Base-by-base conservation (phyloP, 306 rosid species). In the Castanea crenata region DNA sequence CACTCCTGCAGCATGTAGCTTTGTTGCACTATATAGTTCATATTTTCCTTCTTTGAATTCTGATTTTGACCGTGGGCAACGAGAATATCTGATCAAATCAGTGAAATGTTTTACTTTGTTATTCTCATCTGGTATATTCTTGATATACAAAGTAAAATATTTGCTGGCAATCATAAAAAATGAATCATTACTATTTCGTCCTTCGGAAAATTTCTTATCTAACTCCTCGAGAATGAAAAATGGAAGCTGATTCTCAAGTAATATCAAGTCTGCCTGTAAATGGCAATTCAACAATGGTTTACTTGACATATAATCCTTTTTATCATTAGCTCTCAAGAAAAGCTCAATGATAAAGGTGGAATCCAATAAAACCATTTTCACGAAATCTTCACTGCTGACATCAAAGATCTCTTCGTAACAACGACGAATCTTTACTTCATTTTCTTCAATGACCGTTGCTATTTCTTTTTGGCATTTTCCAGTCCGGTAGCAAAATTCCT, bases 261-360 rank as follows among this genome's bases (percentile, higher is more conserved):
- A 46, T 10, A 2, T 46, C 52, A 46, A 46, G 52, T 46, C 52
- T 46, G 12, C 52, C 15, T 11, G 12, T 2, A 80, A 3, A 21
- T 55, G 44, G 54, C 69, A 69, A 35, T n/a, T 46, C 75, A 85
- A 56, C 85, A 9, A 46, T 46, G 52, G 52, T 11, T 46, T 46
- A 46, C 52, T 46, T 11, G 14, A 46, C 14, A 46, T 46, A 2
- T 0, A 46, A 11, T 46, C 52, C 14, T 46, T 46, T 46, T 46
- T 2, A 46, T 46, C 52, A 46, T 46, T 3, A 10, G 52, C 52
- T 46, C 52, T 46, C 52, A 46, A 46, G 15, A 46, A 46, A 46
- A 46, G 52, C 52, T 46, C 52, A 12, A 80, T 13, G 25, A 84
- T 73, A 71, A 84, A 84, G 71, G 54, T n/a, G 15, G 78, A 80